Base-by-base conservation (phyloP, 495 filamentous ascomycete species). In the Durotheca rogersii region DNA sequence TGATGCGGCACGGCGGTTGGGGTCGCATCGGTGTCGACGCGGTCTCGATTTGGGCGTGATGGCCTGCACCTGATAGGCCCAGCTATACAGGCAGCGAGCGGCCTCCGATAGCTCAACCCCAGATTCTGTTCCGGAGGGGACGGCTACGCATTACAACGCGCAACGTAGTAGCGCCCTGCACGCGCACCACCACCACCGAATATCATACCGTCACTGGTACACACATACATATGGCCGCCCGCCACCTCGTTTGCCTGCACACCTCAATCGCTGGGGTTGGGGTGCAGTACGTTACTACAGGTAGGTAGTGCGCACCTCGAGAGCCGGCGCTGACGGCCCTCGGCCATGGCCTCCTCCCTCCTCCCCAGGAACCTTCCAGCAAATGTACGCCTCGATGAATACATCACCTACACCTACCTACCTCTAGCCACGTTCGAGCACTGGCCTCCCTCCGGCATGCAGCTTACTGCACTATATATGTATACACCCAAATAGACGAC, bases 21-120 rank as follows among this genome's bases (percentile, higher is more conserved):
- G 4, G 4, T 4, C 47, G 32, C 33, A 36, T 33, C 37, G 25
- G 33, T 11, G 39, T 49, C 44, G 44, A 53, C 43, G 34, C 44
- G 25, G 33, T 21, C 17, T 31, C 14, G 9, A 19, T 53, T 48
- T 43, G 55, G 17, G 49, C 23, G 49, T 4, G n/a, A 40, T 36
- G 29, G n/a, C n/a, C 20, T 37, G n/a, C 12, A 23, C 38, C 43
- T 44, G 23, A 55, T 49, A 49, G 40, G 45, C 45, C 45, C 36
- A 4, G 23, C 23, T 9, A 27, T 53, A 17, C 45, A 33, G 33
- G 34, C 15, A 53, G 15, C 45, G 47, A 40, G 15, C 45, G 47
- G 39, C 43, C 43, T 49, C 53, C 49, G 53, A 45, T 59, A 59
- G 53, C 44, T 50, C 36, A 53, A 46, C 56, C 56, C 56, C 45